A percentile compares a stretch with the other conserved stretches of the same genome.
These are phyloP conservation scores for Plantago major DNA, from an alignment of 257 asterid species.

Conservation along the genomic window DNA sequence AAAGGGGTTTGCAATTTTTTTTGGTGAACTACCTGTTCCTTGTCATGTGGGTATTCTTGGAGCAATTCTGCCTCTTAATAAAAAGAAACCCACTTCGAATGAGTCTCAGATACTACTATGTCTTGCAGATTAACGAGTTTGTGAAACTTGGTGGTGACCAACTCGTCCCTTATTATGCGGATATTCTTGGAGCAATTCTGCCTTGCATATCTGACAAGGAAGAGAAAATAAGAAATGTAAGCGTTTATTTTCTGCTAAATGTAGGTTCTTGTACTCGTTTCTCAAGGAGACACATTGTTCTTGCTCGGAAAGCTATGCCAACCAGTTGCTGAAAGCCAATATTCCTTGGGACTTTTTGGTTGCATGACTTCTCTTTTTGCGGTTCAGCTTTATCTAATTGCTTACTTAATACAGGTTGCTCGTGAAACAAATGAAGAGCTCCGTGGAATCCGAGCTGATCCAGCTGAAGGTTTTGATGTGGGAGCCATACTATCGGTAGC, in stretches of 20 bases:
- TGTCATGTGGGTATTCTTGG: too few species aligned
- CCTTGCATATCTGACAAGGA: slow-evolving; percentile 99
- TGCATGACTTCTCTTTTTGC: background rate
- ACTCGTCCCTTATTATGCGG: slow-evolving; percentile 93
- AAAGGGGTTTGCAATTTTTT: background rate
- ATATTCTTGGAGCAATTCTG: slow-evolving; percentile 89
- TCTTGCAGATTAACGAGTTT: slow-evolving; percentile 81
- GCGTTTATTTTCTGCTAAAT: slow-evolving; percentile 21
- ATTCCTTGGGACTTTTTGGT: slow-evolving; percentile 5
- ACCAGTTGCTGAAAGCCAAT: background rate
- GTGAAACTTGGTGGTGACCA: slow-evolving; percentile 99
- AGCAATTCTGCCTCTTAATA: too few species aligned
- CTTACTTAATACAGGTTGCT: slow-evolving; percentile 55
- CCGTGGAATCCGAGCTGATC: slow-evolving; percentile 75
- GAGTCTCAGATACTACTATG: slow-evolving; percentile 19
- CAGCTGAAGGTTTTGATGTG: slow-evolving; percentile 84
- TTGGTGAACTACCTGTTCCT: too few species aligned
- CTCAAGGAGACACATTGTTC: background rate
- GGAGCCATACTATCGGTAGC: slow-evolving; percentile 86
- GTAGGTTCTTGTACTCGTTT: slow-evolving; percentile 3
- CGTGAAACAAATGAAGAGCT: slow-evolving; percentile 98
- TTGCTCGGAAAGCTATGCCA: too few species aligned
- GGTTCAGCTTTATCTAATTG: background rate
- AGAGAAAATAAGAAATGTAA: slow-evolving; percentile 94
- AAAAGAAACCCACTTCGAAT: background rate